A percentile compares a stretch with the other conserved stretches of the same genome.
Evolutionary conservation across 352 stramenopile genomes (phyloP).

Genomic region (Blastocystis sp.): DNA sequence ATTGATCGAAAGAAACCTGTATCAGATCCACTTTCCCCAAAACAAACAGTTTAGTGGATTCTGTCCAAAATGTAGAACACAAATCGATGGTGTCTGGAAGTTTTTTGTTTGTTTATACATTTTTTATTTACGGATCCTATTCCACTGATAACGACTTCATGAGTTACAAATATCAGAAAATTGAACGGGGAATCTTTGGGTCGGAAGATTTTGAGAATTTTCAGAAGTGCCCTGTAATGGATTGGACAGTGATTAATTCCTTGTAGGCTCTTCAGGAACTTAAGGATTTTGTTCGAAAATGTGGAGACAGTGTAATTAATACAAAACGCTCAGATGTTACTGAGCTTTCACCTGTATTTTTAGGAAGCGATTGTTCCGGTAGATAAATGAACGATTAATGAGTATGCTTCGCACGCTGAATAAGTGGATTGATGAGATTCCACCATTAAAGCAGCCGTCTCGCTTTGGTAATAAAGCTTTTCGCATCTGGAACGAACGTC

Average conservation of each 20-base stretch:
- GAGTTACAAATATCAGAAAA: slow-evolving; percentile 15
- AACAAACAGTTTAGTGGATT: neutral
- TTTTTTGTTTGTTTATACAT: neutral
- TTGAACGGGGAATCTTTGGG: slow-evolving; percentile 41
- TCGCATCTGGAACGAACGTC: slow-evolving; percentile 77
- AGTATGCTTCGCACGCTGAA: slow-evolving; percentile 68
- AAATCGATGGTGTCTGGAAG: neutral
- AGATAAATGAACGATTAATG: slow-evolving; percentile 43
- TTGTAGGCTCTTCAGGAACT: slow-evolving; percentile 30
- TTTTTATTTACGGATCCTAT: neutral
- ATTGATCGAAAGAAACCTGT: neutral
- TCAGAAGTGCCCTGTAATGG: slow-evolving; percentile 40
- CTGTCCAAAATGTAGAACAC: neutral
- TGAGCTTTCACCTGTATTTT: slow-evolving; percentile 23
- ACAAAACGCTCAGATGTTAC: slow-evolving; percentile 47
- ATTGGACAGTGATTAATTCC: neutral
- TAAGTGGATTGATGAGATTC: slow-evolving; percentile 81
- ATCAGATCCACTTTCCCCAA: neutral
- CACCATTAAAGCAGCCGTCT: slow-evolving; percentile 82
- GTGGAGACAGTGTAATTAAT: slow-evolving; percentile 46
- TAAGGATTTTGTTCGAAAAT: slow-evolving; percentile 56
- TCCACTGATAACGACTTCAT: neutral
- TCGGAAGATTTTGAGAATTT: slow-evolving; percentile 39
- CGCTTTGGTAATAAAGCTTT: slow-evolving; percentile 89
- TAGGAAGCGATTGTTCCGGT: neutral